These are phyloP conservation scores for Ampelocalamus luodianensis DNA, from an alignment of 176 grass and related monocot species.

Conservation along the genomic window DNA sequence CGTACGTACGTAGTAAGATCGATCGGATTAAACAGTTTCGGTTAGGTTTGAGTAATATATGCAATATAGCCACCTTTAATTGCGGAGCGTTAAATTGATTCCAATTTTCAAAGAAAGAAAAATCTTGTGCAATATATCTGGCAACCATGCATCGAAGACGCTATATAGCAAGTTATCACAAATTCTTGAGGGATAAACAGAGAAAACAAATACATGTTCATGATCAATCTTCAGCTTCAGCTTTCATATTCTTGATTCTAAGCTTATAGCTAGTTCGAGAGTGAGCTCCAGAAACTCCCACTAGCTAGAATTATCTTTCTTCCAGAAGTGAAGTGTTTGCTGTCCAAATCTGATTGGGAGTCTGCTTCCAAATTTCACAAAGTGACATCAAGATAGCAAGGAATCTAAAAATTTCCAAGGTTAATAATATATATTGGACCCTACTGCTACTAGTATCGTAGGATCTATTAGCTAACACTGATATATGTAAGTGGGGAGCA, in stretches of 20 bases:
- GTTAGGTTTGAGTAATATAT: too few species aligned
- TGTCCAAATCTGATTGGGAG: constrained; percentile 13
- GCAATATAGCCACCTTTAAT: too few species aligned
- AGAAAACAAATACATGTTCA: not conserved
- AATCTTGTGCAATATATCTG: not conserved
- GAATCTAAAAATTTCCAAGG: not conserved
- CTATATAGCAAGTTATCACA: not conserved
- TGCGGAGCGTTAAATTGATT: not conserved
- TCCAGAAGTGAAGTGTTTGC: not conserved
- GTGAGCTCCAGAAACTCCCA: not conserved
- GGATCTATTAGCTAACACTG: not conserved
- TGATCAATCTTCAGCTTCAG: not conserved
- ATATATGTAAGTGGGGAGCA: not conserved
- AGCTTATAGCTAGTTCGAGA: not conserved
- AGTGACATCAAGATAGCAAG: constrained; percentile 12
- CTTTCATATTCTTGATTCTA: not conserved
- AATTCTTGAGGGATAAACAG: not conserved
- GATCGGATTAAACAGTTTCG: too few species aligned
- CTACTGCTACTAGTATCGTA: not conserved
- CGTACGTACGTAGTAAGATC: too few species aligned
- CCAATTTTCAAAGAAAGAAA: not conserved
- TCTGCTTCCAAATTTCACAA: not conserved
- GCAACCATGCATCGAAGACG: not conserved
- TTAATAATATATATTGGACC: not conserved
- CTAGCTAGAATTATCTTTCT: not conserved